These are phyloP conservation scores for Plantago coronopus DNA, from an alignment of 305 asterid species.

Conservation along the genomic window DNA sequence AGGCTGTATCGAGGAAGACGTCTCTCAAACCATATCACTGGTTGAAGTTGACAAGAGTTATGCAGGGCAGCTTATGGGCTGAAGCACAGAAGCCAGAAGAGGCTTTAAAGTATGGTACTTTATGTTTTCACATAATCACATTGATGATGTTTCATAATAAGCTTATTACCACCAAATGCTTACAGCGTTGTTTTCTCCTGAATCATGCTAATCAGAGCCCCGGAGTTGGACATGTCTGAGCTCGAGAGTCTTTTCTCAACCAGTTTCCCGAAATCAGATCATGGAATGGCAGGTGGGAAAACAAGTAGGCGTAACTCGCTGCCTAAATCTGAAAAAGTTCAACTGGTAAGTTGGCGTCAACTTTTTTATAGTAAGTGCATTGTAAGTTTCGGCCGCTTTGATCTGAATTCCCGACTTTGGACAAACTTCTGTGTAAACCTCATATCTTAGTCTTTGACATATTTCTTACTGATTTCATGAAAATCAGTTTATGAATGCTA, in stretches of 20 bases:
- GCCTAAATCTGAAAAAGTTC: conserved; percentile 63
- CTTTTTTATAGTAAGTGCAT: conserved; percentile 1
- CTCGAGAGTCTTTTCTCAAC: conserved; percentile 83
- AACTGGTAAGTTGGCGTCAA: conserved; percentile 51
- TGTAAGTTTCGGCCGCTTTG: not conserved
- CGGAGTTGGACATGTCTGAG: conserved; percentile 74
- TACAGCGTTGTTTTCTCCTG: conserved; percentile 19
- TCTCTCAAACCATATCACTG: conserved; percentile 83
- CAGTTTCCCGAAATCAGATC: conserved; percentile 41
- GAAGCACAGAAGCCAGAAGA: conserved; percentile 73
- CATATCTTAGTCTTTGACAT: not conserved
- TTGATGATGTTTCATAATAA: conserved; percentile 7
- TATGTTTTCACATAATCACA: conserved; percentile 11
- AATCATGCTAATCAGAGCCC: conserved; percentile 51
- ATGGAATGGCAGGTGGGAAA: conserved; percentile 34
- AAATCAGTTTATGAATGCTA: conserved; percentile 6
- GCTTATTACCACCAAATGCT: conserved; percentile 15
- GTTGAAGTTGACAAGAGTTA: conserved; percentile 76
- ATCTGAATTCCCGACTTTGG: not conserved
- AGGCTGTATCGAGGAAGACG: conserved; percentile 37
- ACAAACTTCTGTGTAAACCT: conserved; percentile 1
- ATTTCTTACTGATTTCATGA: conserved; percentile 16
- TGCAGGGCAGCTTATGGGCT: conserved; percentile 90
- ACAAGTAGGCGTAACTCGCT: conserved; percentile 40
- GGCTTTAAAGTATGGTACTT: conserved; percentile 57